Evolutionary conservation across 345 rosid species (phyloP).

Genomic region (Salix exigua): DNA sequence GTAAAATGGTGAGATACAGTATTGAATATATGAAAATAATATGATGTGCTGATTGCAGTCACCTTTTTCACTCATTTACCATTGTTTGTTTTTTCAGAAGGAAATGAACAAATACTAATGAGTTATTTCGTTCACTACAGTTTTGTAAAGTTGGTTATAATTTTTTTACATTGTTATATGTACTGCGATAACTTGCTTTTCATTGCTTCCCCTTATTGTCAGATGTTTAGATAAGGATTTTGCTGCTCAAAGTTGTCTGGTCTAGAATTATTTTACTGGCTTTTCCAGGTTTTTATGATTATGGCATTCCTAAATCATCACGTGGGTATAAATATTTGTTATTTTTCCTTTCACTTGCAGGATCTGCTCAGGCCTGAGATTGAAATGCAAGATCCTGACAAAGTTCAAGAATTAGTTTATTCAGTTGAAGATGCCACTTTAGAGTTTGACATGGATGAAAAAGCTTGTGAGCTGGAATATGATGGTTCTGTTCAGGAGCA

Average conservation of each 20-base stretch:
- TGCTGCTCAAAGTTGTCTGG: not conserved
- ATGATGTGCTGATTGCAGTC: not conserved
- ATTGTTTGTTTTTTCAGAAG: not conserved
- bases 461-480: slow-evolving; percentile 33
- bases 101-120: not conserved
- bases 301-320: not conserved
- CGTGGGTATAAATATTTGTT: not conserved
- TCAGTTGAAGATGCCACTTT: slow-evolving; percentile 45
- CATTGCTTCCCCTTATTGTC: not conserved
- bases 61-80: not conserved
- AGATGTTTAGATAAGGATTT: not conserved
- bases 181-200: not conserved
- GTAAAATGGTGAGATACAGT: not conserved
- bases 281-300: not conserved
- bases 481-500: slow-evolving; percentile 37
- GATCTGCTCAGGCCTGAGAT: slow-evolving; percentile 28
- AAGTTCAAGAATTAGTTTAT: slow-evolving; percentile 48
- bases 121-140: not conserved
- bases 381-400: slow-evolving; percentile 23
- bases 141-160: not conserved
- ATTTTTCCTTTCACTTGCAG: slow-evolving; percentile 36
- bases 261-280: not conserved
- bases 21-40: not conserved
- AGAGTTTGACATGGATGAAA: slow-evolving; percentile 39
- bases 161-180: not conserved